Conservation (phyloP, 305 asterid genomes). For the Fraxinus sp. region DNA sequence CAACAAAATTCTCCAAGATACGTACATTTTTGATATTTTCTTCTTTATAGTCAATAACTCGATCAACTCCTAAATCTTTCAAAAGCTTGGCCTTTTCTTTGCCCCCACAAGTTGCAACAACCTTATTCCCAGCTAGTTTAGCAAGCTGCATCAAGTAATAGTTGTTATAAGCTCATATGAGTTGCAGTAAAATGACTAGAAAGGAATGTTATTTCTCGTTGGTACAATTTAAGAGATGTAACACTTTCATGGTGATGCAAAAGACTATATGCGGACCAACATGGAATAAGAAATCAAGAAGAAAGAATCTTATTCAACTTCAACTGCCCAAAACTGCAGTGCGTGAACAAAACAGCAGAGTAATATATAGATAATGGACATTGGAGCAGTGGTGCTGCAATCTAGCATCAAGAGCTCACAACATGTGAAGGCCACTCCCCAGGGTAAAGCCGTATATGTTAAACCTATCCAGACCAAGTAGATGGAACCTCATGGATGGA, state of each 20-base stretch:
- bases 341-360: not conserved
- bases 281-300: constrained; percentile 7
- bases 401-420: not conserved
- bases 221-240: not conserved
- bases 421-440: not conserved
- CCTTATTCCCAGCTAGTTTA: constrained; percentile 88
- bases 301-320: constrained; percentile 5
- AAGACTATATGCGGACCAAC: not conserved
- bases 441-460: not conserved
- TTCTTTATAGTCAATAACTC: constrained; percentile 78
- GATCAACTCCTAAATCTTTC: constrained; percentile 84
- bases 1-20: constrained; percentile 4
- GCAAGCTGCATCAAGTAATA: constrained; percentile 65
- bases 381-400: not conserved
- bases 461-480: not conserved
- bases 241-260: not conserved
- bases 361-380: not conserved
- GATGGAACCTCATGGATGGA: not conserved
- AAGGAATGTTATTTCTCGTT: not conserved
- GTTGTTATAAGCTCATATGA: constrained; percentile 13
- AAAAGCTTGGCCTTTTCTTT: constrained; percentile 81
- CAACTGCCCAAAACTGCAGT: not conserved
- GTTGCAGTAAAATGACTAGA: not conserved
- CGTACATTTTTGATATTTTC: constrained; percentile 79
- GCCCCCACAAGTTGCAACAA: constrained; percentile 96